Percentiles rank a stretch among this genome's conserved stretches.
Evolutionary conservation across 73 alveolate species (phyloP).

Genomic region (Tetrahymena borealis): DNA sequence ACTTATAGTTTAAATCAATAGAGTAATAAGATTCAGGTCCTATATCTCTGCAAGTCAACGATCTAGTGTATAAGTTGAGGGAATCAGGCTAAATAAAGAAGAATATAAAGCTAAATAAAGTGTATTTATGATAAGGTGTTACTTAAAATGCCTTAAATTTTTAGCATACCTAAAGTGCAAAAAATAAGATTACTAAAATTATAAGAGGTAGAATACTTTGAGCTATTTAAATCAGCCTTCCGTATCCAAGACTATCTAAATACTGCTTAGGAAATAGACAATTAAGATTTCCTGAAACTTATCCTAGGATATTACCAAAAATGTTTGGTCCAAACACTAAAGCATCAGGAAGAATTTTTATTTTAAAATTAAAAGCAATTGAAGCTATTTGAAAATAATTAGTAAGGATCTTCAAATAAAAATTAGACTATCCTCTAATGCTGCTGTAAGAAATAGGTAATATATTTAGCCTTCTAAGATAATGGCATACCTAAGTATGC

Average conservation of each 20-base stretch:
- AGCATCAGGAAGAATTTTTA: background rate
- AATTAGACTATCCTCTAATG: background rate
- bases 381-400: background rate
- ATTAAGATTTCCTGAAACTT: too few species aligned
- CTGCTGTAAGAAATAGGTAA: background rate
- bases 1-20: background rate
- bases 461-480: background rate
- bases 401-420: background rate
- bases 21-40: background rate
- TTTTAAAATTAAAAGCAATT: background rate
- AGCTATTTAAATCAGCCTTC: too few species aligned
- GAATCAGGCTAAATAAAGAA: background rate
- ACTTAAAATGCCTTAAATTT: background rate
- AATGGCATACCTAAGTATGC: background rate
- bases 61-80: background rate
- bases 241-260: too few species aligned
- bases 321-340: background rate
- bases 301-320: background rate
- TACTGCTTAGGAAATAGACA: too few species aligned
- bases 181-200: background rate
- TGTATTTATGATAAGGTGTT: background rate
- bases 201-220: too few species aligned
- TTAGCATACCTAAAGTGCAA: background rate
- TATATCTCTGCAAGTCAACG: background rate
- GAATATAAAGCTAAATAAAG: background rate